A percentile compares a stretch with the other conserved stretches of the same genome.
Conservation (phyloP, 495 filamentous ascomycete genomes). For the Penicillium pancosmium region DNA sequence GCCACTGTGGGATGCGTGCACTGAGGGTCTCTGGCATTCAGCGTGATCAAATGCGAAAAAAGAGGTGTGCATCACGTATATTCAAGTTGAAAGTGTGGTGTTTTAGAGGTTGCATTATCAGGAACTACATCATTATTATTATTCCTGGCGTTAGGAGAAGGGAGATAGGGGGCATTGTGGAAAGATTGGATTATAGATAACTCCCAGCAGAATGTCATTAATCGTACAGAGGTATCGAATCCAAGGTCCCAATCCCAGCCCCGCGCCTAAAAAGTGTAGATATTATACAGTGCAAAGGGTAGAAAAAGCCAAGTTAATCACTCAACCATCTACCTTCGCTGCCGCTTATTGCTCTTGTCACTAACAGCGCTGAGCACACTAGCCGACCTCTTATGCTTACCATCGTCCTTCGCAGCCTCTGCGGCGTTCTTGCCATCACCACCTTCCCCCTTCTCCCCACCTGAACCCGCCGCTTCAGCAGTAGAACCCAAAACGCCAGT, state of each 20-base stretch:
- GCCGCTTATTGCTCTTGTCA: constrained; percentile 71
- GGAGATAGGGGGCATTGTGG: neutral
- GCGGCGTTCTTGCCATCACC: constrained; percentile 21
- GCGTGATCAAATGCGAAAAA: constrained; percentile 1
- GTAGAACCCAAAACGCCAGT: constrained; percentile 21
- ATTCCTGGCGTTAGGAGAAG: constrained; percentile 1
- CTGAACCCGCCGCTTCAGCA: constrained; percentile 14
- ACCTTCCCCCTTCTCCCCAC: constrained; percentile 10
- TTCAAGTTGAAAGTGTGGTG: neutral
- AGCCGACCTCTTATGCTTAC: constrained; percentile 68
- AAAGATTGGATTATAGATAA: constrained; percentile 15
- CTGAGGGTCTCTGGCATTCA: constrained; percentile 6
- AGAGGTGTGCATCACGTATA: neutral
- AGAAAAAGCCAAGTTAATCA: neutral
- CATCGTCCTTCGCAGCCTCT: constrained; percentile 33
- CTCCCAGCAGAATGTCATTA: constrained; percentile 31
- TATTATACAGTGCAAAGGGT: constrained; percentile 12
- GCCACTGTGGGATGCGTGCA: constrained; percentile 11
- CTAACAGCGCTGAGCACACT: constrained; percentile 71
- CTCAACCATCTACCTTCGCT: constrained; percentile 58
- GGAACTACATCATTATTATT: constrained; percentile 16
- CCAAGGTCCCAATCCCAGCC: constrained; percentile 10
- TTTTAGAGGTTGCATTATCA: neutral
- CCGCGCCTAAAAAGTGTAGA: constrained; percentile 1
- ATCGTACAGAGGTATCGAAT: constrained; percentile 43